Base-by-base conservation (phyloP, 768 basidiomycete species). In the button mushroom (Agaricus bisporus) region DNA sequence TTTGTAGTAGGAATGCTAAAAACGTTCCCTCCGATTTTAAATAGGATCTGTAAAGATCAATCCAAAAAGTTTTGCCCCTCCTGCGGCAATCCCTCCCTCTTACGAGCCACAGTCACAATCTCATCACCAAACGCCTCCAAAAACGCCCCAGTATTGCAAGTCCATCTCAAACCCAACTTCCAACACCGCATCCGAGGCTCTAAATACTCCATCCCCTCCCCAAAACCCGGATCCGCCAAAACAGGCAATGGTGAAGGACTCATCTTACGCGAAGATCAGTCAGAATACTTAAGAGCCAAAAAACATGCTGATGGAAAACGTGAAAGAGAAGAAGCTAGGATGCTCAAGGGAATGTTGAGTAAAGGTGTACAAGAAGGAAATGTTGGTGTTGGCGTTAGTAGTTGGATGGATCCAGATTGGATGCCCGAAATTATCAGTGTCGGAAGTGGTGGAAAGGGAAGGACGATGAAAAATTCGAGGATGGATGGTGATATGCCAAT, bases 341-440 rank as follows among this genome's bases (percentile, higher is more conserved):
- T 95, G 73, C 63, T 82, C 60, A 88, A 82, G 58, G 81, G 83
- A 4, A 74, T 85, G 25, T 53, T 83, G 25, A 72, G 75, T 25
- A 70, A 69, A 48, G 75, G 74, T 17, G 70, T 69, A 15, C 44
- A 26, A 36, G 75, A 74, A 56, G 70, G 75, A 50, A 75, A 76
- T 47, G 77, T 75, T 17, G 78, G 75, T 18, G 69, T 77, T 25
- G 76, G 73, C 8, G 70, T 86, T 37, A 85, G 86, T 51, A 87
- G 82, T 63, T 97, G 93, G 93, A 86, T 91, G 78, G 94, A 98
- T 73, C 93, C 93, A 9, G 94, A 98, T 71, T 94, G 91, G 91
- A 70, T 90, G 50, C 91, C 92, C 12, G 87, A 85, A 62, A 88
- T 93, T 61, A 67, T 92, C 26, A 79, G 75, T 49, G 78, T 76